Evolutionary conservation across 441 rosid genomes (phyloP), one percentile per base, ranked within the genome.

Genomic region (Corymbia citriodora): DNA sequence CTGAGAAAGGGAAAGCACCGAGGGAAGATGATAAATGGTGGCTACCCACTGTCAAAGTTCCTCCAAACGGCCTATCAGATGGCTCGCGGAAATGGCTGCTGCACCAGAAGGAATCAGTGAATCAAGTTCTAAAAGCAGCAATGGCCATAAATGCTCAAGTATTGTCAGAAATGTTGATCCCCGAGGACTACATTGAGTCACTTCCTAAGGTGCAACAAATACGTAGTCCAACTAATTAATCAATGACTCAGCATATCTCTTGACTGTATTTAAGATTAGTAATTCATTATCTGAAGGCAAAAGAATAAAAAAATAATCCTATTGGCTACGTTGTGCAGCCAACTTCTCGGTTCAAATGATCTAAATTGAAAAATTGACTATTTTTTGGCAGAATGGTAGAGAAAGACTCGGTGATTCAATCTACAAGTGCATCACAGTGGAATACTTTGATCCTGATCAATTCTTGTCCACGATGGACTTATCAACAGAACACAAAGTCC

Each of bases 121-220:
- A 97, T 90, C 99, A 98, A 65, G 99, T 98, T 16, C 97, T 97
- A 55, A 97, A 97, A 92, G 99, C 99, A 85, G 99, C 99, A 79
- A 97, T 98, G 99, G 99, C 99, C 5, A 98, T 97, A 19, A 98
- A 98, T 90, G 96, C 99, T 89, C 98, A 98, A 93, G 98, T 97
- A 88, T 90, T 98, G 19, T 94, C 97, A 5, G 99, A 97, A 94
- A 97, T 98, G 99, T 95, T 93, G 72, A 92, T 98, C 89, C 99
- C 99, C 1, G 99, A 97, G 89, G 96, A 92, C 95, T 98, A 97
- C 94, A 96, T 97, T 10, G 99, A 98, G 89, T 95, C 98, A 53
- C 99, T 97, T 68, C 99, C 99, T 7, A 98, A 97, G 99, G 99
- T 97, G 92, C 85, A 12, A 10, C 9, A 9, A 55, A 61, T 49